A percentile compares a stretch with the other conserved stretches of the same genome.
Evolutionary conservation across 768 basidiomycete species (phyloP).

Genomic region (Lyophyllum decastes): DNA sequence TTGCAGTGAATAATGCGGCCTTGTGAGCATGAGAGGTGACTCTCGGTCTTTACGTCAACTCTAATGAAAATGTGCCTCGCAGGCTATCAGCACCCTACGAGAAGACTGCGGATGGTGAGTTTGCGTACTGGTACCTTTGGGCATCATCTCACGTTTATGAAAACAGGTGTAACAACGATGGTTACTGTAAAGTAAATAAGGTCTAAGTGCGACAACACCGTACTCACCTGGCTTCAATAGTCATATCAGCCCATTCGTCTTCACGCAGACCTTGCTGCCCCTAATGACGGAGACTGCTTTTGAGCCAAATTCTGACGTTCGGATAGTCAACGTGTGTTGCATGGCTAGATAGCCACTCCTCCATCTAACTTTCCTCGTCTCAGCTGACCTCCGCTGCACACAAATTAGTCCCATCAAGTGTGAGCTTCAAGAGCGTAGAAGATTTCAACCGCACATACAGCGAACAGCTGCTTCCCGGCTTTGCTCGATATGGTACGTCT

Average conservation of each 20-base stretch:
- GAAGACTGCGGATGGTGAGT: slow-evolving; percentile 12
- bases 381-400: slow-evolving; percentile 36
- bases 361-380: background rate
- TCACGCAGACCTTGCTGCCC: slow-evolving; percentile 56
- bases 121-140: background rate
- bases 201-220: background rate
- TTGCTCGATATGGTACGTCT: slow-evolving; percentile 32
- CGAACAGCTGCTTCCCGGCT: slow-evolving; percentile 14
- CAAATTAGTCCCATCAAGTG: slow-evolving; percentile 16
- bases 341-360: background rate
- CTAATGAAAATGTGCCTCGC: background rate
- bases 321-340: slow-evolving; percentile 54
- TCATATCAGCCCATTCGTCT: slow-evolving; percentile 53
- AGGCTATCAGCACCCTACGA: slow-evolving; percentile 15
- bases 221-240: slow-evolving; percentile 27
- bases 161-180: background rate
- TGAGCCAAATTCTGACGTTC: slow-evolving; percentile 53
- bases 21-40: slow-evolving; percentile 36
- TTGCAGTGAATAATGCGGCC: slow-evolving; percentile 57
- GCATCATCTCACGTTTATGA: background rate
- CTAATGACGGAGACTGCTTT: slow-evolving; percentile 50
- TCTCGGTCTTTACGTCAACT: background rate
- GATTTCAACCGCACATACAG: slow-evolving; percentile 38
- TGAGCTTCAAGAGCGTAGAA: slow-evolving; percentile 30
- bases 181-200: background rate